These are phyloP conservation scores for Ceratocystis ficicola DNA, from an alignment of 2,329 filamentous ascomycete species.

Conservation along the genomic window DNA sequence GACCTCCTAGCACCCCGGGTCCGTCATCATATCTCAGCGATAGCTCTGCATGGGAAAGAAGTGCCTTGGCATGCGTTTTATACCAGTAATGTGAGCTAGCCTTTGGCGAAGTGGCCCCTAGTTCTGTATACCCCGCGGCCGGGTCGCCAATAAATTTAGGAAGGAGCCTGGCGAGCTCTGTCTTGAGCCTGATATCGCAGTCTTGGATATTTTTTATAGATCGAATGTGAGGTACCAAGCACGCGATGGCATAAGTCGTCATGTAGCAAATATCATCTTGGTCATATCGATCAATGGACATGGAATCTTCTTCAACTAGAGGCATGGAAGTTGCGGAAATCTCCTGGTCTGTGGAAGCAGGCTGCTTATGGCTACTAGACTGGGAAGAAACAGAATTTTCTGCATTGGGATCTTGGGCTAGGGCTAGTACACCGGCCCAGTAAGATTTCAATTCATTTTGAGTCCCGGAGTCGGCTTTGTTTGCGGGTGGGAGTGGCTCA, in stretches of 20 bases:
- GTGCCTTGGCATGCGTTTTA: slow-evolving; percentile 5
- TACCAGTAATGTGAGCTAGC: slow-evolving; percentile 15
- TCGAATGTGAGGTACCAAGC: slow-evolving; percentile 5
- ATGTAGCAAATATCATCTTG: slow-evolving; percentile 14
- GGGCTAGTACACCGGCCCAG: neutral
- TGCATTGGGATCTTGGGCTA: neutral
- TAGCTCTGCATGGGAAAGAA: slow-evolving; percentile 3
- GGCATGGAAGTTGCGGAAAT: neutral
- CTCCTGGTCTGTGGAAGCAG: neutral
- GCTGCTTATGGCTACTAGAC: too few relatives aligned
- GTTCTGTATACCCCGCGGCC: neutral
- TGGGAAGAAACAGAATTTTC: neutral
- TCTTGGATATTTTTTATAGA: neutral
- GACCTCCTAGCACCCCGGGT: neutral
- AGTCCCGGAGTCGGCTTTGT: neutral
- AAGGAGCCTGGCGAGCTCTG: neutral
- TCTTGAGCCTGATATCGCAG: neutral
- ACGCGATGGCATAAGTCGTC: slow-evolving; percentile 12
- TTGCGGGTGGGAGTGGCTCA: neutral
- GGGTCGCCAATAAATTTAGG: neutral
- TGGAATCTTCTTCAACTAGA: neutral
- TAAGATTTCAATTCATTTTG: neutral
- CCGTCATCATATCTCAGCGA: neutral
- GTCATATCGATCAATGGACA: slow-evolving; percentile 10
- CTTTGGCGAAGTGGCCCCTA: neutral